These are phyloP conservation scores for Arabidopsis arenosa DNA, from an alignment of 345 rosid genomes.

Conservation along the genomic window DNA sequence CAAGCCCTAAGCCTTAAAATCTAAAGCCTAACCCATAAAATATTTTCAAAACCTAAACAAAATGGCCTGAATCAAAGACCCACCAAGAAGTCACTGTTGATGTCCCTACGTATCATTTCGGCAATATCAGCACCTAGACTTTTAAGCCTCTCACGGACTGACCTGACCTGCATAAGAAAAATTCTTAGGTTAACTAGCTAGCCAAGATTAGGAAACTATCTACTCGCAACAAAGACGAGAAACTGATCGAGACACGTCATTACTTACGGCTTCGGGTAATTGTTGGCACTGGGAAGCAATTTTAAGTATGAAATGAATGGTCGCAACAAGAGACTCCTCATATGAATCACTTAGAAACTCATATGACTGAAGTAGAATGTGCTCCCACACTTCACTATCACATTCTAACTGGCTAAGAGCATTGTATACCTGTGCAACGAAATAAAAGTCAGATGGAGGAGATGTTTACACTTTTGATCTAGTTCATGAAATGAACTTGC, in stretches of 20 bases:
- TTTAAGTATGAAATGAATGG: slow-evolving; percentile 83
- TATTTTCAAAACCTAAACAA: too few species aligned
- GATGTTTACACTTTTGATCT: slow-evolving; percentile 8
- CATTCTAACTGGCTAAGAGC: slow-evolving; percentile 91
- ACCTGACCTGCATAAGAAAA: slow-evolving; percentile 66
- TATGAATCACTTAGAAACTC: slow-evolving; percentile 73
- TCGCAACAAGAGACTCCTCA: slow-evolving; percentile 78
- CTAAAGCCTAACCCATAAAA: too few species aligned
- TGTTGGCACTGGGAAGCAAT: slow-evolving; percentile 90
- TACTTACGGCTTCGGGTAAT: slow-evolving; percentile 88
- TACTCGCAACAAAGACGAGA: slow-evolving; percentile 1
- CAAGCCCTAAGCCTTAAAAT: too few species aligned
- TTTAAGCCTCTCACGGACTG: slow-evolving; percentile 86
- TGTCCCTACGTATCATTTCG: too few species aligned
- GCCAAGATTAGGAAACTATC: slow-evolving; percentile 8
- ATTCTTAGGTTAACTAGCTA: slow-evolving; percentile 14
- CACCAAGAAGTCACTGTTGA: too few species aligned
- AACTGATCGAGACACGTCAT: slow-evolving; percentile 18
- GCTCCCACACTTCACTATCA: slow-evolving; percentile 87
- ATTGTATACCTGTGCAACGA: slow-evolving; percentile 72
- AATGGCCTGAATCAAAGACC: too few species aligned
- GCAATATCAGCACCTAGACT: slow-evolving; percentile 63
- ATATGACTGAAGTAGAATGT: slow-evolving; percentile 67
- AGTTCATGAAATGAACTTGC: slow-evolving; percentile 16
- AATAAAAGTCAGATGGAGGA: slow-evolving; percentile 25